Evolutionary conservation across 2,329 filamentous ascomycete species (phyloP), one percentile per base, ranked within the genome.

Genomic region (Lachnellula subtilissima): DNA sequence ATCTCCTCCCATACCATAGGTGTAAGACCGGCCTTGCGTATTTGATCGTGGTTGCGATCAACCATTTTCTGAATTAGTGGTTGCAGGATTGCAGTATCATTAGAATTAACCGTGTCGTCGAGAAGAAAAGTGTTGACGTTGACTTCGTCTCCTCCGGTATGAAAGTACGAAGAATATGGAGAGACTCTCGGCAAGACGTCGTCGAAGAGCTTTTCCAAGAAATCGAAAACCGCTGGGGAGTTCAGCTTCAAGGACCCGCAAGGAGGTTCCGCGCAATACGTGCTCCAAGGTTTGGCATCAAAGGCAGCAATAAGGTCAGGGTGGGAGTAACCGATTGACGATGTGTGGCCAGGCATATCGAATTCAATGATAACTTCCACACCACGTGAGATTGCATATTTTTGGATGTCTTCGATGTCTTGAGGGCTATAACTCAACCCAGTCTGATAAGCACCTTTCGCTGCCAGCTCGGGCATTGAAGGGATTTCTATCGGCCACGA

Each of bases 1-100:
- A 94, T 91, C 71, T 96, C 91, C 71, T 96, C 90, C 91, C 91
- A 96, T 1, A 92, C 88, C 22, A 96, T 75, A 0, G 91, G 89
- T 5, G 79, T 81, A 51, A 96, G 73, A 4, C 86, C 86, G 5
- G 80, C 77, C 45, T 78, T 73, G 47, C 83, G 76, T 42, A 94
- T 77, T 47, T 85, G 82, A 32, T 73, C 76, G 70, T 92, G 88
- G 65, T 86, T 85, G 61, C 80, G 79, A 69, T 89, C 81, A 60
- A 95, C 76, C 68, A 95, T 91, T 55, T 79, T 82, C 69, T 96
- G 89, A 69, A 96, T 79, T 22, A 94, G 78, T 2, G 91, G 89
- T 67, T 83, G 79, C 39, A 96, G 75, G 14, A 93, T 79, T 1
- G 75, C 71, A 0, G 78, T 75, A 53, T 84, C 75, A 68, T 87